phyloP scores from a whole-genome alignment of 331 rosid species.

The Quercus phellos region DNA sequence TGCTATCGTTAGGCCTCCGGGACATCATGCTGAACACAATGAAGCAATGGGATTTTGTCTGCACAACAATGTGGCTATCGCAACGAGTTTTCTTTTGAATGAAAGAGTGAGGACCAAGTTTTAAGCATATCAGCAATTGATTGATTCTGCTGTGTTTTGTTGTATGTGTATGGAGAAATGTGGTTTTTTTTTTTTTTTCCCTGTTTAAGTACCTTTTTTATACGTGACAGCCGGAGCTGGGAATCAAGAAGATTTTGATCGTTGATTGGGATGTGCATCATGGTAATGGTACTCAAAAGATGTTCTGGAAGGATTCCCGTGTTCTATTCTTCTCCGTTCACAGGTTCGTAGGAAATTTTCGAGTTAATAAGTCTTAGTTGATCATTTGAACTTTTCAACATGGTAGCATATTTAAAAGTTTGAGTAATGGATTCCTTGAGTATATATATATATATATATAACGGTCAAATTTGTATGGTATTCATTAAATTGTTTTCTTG shows the following conservation, averaged over 20 bases:
- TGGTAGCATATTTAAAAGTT: not conserved
- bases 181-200: not conserved
- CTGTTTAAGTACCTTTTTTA: not conserved
- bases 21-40: conserved; percentile 84
- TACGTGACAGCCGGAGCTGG: conserved; percentile 74
- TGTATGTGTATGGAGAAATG: not conserved
- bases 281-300: conserved; percentile 94
- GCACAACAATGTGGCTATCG: conserved; percentile 84
- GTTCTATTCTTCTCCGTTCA: conserved; percentile 96
- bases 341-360: conserved; percentile 43
- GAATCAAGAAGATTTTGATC: conserved; percentile 62
- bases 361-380: not conserved
- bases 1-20: conserved; percentile 95
- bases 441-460: no score
- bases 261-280: conserved; percentile 99
- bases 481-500: not conserved
- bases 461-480: not conserved
- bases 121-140: conserved; percentile 2
- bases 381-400: not conserved
- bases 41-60: conserved; percentile 97
- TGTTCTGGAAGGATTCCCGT: conserved; percentile 79
- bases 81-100: conserved; percentile 63
- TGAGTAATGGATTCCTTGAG: not conserved
- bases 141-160: no score
- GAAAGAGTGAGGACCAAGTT: conserved; percentile 49